phyloP scores from a whole-genome alignment of 768 basidiomycete genomes.

The Lentinula boryana region DNA sequence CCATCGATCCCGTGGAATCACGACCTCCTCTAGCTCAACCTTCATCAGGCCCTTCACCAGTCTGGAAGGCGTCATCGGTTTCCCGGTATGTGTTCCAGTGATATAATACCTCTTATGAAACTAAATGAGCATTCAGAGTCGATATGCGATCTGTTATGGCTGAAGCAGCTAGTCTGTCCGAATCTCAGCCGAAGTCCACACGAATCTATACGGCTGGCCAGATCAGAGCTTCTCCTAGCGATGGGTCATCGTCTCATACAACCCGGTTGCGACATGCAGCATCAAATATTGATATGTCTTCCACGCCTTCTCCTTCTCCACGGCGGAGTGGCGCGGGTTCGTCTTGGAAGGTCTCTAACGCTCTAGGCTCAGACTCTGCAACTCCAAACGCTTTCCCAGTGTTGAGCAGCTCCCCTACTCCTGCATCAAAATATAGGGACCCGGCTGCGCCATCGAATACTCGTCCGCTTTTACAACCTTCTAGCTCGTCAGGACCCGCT shows the following conservation, averaged over 20 bases:
- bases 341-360: slow-evolving; percentile 12
- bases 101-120: slow-evolving; percentile 6
- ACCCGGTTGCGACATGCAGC: neutral
- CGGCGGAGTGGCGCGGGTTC: slow-evolving; percentile 6
- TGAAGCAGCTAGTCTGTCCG: slow-evolving; percentile 43
- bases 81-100: slow-evolving; percentile 39
- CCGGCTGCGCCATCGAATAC: neutral
- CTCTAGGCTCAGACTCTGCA: slow-evolving; percentile 10
- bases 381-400: neutral
- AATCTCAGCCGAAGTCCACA: slow-evolving; percentile 7
- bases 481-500: slow-evolving; percentile 8
- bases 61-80: slow-evolving; percentile 43
- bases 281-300: neutral
- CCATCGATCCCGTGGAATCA: neutral
- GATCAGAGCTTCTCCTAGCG: neutral
- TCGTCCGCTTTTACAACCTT: neutral
- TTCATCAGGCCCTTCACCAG: slow-evolving; percentile 17
- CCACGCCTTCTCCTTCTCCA: slow-evolving; percentile 11
- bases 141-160: slow-evolving; percentile 88
- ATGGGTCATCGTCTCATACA: neutral
- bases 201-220: slow-evolving; percentile 5
- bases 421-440: neutral
- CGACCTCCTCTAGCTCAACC: slow-evolving; percentile 6
- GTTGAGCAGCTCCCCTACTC: neutral
- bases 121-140: slow-evolving; percentile 37